phyloP scores from a whole-genome alignment of 805 yeast genomes.

The Cyberlindnera galapagoensis region DNA sequence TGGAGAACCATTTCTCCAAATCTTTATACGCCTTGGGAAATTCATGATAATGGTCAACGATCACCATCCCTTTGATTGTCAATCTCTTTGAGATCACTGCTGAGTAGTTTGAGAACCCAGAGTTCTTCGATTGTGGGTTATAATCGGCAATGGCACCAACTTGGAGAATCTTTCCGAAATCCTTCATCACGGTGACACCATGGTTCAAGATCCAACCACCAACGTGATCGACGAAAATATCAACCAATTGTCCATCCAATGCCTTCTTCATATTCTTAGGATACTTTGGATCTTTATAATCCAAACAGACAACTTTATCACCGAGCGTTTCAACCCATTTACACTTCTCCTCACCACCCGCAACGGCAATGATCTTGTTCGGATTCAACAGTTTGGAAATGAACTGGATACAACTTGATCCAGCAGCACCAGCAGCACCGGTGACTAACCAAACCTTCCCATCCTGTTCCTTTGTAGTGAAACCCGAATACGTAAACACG shows the following conservation, averaged over 20 bases:
- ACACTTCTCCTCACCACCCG: slow-evolving; percentile 51
- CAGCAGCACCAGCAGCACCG: slow-evolving; percentile 71
- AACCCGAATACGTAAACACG: slow-evolving; percentile 38
- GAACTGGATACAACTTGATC: slow-evolving; percentile 49
- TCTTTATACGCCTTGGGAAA: slow-evolving; percentile 31
- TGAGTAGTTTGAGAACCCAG: slow-evolving; percentile 26
- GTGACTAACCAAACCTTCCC: slow-evolving; percentile 43
- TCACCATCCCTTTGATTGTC: slow-evolving; percentile 44
- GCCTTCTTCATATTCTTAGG: slow-evolving; percentile 28
- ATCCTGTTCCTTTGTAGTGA: slow-evolving; percentile 32
- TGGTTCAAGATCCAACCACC: slow-evolving; percentile 52
- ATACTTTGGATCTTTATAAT: slow-evolving; percentile 41
- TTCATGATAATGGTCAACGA: slow-evolving; percentile 34
- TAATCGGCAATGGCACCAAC: slow-evolving; percentile 61
- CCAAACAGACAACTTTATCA: slow-evolving; percentile 43
- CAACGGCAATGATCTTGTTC: slow-evolving; percentile 48
- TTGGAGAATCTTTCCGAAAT: slow-evolving; percentile 39
- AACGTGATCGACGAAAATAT: slow-evolving; percentile 52
- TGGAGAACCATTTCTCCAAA: slow-evolving; percentile 29
- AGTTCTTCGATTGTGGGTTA: slow-evolving; percentile 29
- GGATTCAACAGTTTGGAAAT: slow-evolving; percentile 47
- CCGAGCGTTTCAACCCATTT: slow-evolving; percentile 46
- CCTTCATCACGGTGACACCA: slow-evolving; percentile 30
- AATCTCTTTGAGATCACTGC: slow-evolving; percentile 43
- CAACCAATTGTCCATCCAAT: slow-evolving; percentile 39